Evolutionary conservation across 164 flowering plant genomes (phyloP).

Genomic region (Brasenia schreberi): DNA sequence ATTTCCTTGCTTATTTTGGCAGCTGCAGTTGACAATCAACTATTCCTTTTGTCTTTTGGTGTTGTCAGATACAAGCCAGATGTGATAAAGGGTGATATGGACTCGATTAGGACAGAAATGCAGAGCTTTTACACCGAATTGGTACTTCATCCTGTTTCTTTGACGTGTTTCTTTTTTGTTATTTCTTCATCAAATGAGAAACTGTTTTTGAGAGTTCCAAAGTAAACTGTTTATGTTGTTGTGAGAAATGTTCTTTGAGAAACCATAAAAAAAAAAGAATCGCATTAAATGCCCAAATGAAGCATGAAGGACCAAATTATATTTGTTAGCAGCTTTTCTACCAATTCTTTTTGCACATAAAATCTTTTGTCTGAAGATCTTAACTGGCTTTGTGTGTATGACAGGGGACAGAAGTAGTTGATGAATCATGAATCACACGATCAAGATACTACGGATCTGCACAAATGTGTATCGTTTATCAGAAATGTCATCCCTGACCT

Average conservation of each 20-base stretch:
- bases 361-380: not conserved
- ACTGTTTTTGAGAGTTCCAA: too few species aligned
- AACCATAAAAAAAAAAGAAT: too few species aligned
- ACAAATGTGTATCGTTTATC: slow-evolving; percentile 59
- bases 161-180: not conserved
- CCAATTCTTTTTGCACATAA: too few species aligned
- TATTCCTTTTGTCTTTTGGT: not conserved
- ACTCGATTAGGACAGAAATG: slow-evolving; percentile 73
- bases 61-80: slow-evolving; percentile 72
- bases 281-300: not conserved
- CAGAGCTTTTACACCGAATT: slow-evolving; percentile 39
- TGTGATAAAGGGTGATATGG: slow-evolving; percentile 90
- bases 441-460: slow-evolving; percentile 94
- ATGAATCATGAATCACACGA: slow-evolving; percentile 76
- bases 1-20: too few species aligned
- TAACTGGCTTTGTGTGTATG: slow-evolving; percentile 3
- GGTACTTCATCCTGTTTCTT: slow-evolving; percentile 24
- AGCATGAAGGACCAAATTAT: not conserved
- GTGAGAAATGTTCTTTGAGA: too few species aligned
- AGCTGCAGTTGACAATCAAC: too few species aligned
- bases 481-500: slow-evolving; percentile 20
- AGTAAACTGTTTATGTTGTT: too few species aligned
- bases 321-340: too few species aligned
- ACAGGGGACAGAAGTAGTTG: slow-evolving; percentile 66
- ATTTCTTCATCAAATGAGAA: too few species aligned